A percentile compares a stretch with the other conserved stretches of the same genome.
Evolutionary conservation across 2,329 filamentous ascomycete species (phyloP).

Genomic region (Hymenoscyphus fraxineus): DNA sequence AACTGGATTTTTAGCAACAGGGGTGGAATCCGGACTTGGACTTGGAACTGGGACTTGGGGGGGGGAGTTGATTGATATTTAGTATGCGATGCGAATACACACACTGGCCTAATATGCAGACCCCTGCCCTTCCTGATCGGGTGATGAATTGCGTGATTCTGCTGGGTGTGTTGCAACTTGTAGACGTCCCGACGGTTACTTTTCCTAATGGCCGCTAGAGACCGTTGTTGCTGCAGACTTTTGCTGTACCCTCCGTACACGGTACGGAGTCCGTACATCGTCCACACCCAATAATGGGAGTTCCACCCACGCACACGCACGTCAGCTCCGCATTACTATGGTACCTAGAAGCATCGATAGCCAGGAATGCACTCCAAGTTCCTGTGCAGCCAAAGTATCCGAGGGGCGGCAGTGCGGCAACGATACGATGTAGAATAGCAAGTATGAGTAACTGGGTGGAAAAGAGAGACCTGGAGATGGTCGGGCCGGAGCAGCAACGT

Average conservation of each 20-base stretch:
- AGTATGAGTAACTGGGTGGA: too few species aligned
- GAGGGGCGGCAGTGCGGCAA: not conserved
- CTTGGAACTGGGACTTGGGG: not conserved
- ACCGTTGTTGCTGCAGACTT: not conserved
- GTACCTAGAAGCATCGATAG: not conserved
- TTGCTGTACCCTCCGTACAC: too few species aligned
- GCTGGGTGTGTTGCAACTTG: not conserved
- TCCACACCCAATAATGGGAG: not conserved
- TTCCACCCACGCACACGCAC: not conserved
- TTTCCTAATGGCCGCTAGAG: not conserved
- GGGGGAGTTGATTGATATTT: conserved; percentile 1
- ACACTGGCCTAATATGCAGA: not conserved
- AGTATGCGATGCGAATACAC: too few species aligned
- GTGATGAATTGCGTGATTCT: conserved; percentile 1
- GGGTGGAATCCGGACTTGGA: not conserved
- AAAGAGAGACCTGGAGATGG: too few species aligned
- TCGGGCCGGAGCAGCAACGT: too few species aligned
- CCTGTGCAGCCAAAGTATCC: not conserved
- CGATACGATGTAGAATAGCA: too few species aligned
- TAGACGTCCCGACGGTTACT: not conserved
- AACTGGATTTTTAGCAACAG: not conserved
- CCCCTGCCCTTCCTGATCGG: not conserved
- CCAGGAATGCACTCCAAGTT: not conserved
- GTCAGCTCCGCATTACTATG: not conserved
- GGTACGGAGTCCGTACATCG: not conserved